Conservation (phyloP, 164 flowering plant genomes). For the Hamamelis virginiana region DNA sequence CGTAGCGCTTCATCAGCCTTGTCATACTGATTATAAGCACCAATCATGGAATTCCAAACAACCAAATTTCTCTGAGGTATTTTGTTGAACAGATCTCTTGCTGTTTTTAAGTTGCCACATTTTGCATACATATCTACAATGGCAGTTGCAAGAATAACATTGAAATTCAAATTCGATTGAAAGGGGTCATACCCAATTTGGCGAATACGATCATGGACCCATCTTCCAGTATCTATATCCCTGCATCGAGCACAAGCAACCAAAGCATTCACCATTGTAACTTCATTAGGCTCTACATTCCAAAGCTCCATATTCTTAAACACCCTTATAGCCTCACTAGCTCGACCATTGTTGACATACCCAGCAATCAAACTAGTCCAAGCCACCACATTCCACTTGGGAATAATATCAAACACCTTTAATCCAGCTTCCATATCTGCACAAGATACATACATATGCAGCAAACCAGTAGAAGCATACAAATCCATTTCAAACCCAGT, state of each 20-base stretch:
- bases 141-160: constrained; percentile 41
- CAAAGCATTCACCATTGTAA: constrained; percentile 35
- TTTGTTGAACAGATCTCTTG: constrained; percentile 22
- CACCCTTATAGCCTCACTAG: constrained; percentile 30
- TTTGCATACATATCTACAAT: constrained; percentile 36
- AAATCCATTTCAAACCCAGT: constrained; percentile 22
- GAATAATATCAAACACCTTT: constrained; percentile 20
- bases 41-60: constrained; percentile 32
- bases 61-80: constrained; percentile 29
- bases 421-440: constrained; percentile 11
- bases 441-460: constrained; percentile 18
- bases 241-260: constrained; percentile 42
- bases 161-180: constrained; percentile 11
- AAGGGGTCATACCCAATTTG: constrained; percentile 25
- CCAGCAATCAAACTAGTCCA: constrained; percentile 46
- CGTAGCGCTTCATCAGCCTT: constrained; percentile 14
- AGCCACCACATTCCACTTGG: constrained; percentile 30
- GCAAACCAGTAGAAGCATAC: constrained; percentile 9
- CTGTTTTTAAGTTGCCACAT: constrained; percentile 23
- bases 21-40: constrained; percentile 23
- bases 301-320: constrained; percentile 24
- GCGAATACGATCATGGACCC: constrained; percentile 25
- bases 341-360: constrained; percentile 15
- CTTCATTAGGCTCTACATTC: constrained; percentile 35
- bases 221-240: constrained; percentile 37